Base-by-base conservation (phyloP, 768 basidiomycete species). In the Hygrophorus russula region DNA sequence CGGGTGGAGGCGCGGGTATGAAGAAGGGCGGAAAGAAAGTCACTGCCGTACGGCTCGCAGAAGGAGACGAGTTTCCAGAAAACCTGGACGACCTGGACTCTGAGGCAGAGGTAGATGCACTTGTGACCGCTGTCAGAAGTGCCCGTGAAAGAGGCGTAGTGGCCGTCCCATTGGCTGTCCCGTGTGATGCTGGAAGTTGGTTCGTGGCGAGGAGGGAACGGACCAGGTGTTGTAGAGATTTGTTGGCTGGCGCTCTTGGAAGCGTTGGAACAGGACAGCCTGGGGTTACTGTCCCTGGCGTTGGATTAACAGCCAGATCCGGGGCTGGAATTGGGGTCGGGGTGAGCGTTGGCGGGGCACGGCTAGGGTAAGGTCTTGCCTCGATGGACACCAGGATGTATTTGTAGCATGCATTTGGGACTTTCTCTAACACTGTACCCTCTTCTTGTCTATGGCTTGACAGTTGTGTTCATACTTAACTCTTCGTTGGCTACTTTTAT, bases 81-180 rank as follows among this genome's bases (percentile, higher is more conserved):
- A 82, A 88, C 48, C 60, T 82, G 41, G 82, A 84, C 39, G 81
- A 87, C 45, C 49, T 91, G 49, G 87, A 91, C 57, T 90, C 87
- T 3, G 88, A 91, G 53, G 80, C 77, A 8, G 89, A 92, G 61
- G 66, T 91, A 38, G 89, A 92, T 41, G 73, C 76, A 11, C 67
- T 91, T 18, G 71, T 82, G 20, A 69, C 67, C 44, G 76, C 76
- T 8, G 74, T 88, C 20, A 68, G 73, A 39, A 57, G 59, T 2
- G 76, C 81, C 1, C 68, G 67, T 41, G 67, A 70, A 17, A 74
- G 67, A 49, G 82, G 83, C 1, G 50, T 78, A 18, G 66, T 82
- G 33, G 79, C 73, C 4, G 63, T 73, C 4, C 82, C 83, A 9
- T 62, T 89, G 13, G 88, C 86, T 1, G 73, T 80, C 0, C 80